Evolutionary conservation across 805 yeast genomes (phyloP).

Genomic region (Trichomonascus vanleenenianus): DNA sequence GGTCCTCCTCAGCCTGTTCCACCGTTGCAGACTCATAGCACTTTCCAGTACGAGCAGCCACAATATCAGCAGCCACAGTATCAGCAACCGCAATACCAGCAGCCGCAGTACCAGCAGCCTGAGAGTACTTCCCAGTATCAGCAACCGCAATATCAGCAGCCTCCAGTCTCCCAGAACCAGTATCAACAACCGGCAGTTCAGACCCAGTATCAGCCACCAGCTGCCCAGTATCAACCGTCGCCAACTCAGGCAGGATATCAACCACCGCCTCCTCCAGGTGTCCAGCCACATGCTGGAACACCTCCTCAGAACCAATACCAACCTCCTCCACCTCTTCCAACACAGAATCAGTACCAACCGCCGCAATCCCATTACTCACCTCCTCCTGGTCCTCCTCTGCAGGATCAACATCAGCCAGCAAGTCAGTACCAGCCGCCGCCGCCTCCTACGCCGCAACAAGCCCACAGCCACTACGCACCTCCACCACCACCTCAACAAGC

Average conservation of each 20-base stretch:
- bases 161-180: slow-evolving; percentile 7
- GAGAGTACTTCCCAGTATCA: slow-evolving; percentile 1
- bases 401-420: slow-evolving; percentile 13
- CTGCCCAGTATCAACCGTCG: slow-evolving; percentile 5
- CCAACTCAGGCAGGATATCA: slow-evolving; percentile 5
- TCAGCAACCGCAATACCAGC: slow-evolving; percentile 11
- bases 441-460: slow-evolving; percentile 6
- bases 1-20: slow-evolving; percentile 18
- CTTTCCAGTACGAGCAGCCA: slow-evolving; percentile 10
- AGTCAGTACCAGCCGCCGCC: no score
- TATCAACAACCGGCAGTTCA: slow-evolving; percentile 3
- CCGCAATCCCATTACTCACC: slow-evolving; percentile 9
- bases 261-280: slow-evolving; percentile 3
- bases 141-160: slow-evolving; percentile 10
- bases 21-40: slow-evolving; percentile 11
- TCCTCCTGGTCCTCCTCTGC: slow-evolving; percentile 5
- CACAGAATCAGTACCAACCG: slow-evolving; percentile 6
- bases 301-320: slow-evolving; percentile 5
- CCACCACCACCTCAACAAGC: slow-evolving; percentile 5
- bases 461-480: slow-evolving; percentile 5
- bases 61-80: slow-evolving; percentile 9
- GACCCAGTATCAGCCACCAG: slow-evolving; percentile 4
- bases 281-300: slow-evolving; percentile 5
- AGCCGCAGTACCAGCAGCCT: slow-evolving; percentile 9
- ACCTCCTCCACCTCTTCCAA: slow-evolving; percentile 4